These are phyloP conservation scores for Paxillus rubicundulus DNA, from an alignment of 768 basidiomycete genomes.

Conservation along the genomic window DNA sequence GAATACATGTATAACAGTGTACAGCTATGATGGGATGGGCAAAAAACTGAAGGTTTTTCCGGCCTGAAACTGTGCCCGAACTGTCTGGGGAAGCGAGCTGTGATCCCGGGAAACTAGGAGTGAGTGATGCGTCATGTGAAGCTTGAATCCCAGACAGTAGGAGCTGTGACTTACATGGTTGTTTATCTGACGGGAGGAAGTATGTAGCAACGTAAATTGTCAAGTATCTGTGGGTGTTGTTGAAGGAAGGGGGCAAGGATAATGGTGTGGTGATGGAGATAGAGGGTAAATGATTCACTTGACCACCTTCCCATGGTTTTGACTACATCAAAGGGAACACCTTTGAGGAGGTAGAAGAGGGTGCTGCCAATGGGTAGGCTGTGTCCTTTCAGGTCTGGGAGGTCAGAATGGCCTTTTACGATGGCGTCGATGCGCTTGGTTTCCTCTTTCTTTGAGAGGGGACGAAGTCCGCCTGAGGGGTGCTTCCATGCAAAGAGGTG, in stretches of 20 bases:
- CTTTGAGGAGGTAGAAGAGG: constrained; percentile 25
- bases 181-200: not conserved
- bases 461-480: too few species aligned
- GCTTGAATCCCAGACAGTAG: not conserved
- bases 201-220: not conserved
- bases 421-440: constrained; percentile 15
- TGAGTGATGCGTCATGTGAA: not conserved
- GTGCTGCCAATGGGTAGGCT: constrained; percentile 31
- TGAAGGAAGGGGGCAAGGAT: constrained; percentile 29
- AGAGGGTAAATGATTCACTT: constrained; percentile 28
- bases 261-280: constrained; percentile 29
- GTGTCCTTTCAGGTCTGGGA: constrained; percentile 20
- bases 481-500: too few species aligned
- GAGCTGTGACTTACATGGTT: not conserved
- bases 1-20: too few species aligned
- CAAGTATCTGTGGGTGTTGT: not conserved
- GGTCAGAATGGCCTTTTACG: not conserved
- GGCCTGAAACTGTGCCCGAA: too few species aligned
- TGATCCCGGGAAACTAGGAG: not conserved
- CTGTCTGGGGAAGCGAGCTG: not conserved
- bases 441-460: constrained; percentile 12
- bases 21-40: too few species aligned
- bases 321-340: constrained; percentile 32
- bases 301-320: constrained; percentile 36
- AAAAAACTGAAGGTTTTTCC: too few species aligned